Evolutionary conservation across 805 yeast species (phyloP), one percentile per base, ranked within the genome.

Genomic region (Saccharomycopsis sp.): DNA sequence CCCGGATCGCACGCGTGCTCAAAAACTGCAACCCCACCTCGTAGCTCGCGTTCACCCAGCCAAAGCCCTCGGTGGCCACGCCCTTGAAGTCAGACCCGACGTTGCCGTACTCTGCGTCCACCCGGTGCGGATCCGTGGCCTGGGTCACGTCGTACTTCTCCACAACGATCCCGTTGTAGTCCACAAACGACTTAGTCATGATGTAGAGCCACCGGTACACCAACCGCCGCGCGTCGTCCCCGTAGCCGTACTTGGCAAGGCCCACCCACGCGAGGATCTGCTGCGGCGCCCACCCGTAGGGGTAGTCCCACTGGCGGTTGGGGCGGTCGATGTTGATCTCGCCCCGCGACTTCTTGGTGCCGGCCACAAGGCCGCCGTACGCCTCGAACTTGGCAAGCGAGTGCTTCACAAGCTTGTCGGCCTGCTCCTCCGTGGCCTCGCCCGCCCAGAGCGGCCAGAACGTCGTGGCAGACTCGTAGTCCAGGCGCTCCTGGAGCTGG

Each of bases 251-350:
- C 55, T 83, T 79, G 29, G 70, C 65, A 37, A 92, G 75, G 0
- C 97, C 98, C 51, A 80, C 80, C 99, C 99, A 92, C 1, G 96
- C 92, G 56, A 92, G 70, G 16, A 92, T 89, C 71, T 92, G 99
- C 69, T 94, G 98, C 2, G 99, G 98, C 0, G 98, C 97, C 99
- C 99, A 92, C 1, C 98, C 98, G 67, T 75, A 89, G 1, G 99
- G 99, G 70, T 86, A 94, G 70, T 92, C 99, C 99, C 99, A 92
- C 72, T 92, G 99, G 70, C 98, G 78, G 12, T 86, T 82, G n/a
- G 96, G 97, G 65, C 90, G 76, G 50, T 80, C 76, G 16, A 87
- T 71, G 1, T 85, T 81, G 41, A 89, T 73, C 24, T 77, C 81
- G 46, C 97, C 95, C 63, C 96, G 75, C 1, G 91, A 84, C 62